phyloP scores from a whole-genome alignment of 768 basidiomycete species.

The Pleurotus citrinopileatus region DNA sequence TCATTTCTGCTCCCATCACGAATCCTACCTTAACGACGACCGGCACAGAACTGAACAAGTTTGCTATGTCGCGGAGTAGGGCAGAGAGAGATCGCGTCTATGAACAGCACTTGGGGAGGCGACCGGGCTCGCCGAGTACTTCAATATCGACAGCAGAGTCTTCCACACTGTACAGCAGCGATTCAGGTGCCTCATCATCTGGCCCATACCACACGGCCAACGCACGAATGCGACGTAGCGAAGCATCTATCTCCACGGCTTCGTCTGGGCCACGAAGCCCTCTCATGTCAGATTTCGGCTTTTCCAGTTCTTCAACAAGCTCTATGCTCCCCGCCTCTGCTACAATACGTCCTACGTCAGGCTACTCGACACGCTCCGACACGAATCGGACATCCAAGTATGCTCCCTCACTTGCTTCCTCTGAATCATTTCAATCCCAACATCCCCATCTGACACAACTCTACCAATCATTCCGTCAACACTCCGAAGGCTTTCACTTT shows the following conservation, averaged over 20 bases:
- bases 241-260: constrained; percentile 36
- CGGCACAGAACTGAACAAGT: constrained; percentile 72
- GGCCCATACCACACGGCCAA: constrained; percentile 20
- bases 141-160: constrained; percentile 57
- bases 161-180: constrained; percentile 56
- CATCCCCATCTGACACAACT: constrained; percentile 16
- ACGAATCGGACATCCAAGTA: constrained; percentile 59
- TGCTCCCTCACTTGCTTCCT: constrained; percentile 51
- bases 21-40: constrained; percentile 73
- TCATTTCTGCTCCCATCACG: constrained; percentile 80
- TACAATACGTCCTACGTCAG: constrained; percentile 48
- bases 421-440: constrained; percentile 53
- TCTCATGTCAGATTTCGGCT: constrained; percentile 51
- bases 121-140: constrained; percentile 48
- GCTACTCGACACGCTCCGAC: constrained; percentile 54
- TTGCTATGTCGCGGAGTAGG: constrained; percentile 46
- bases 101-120: constrained; percentile 31
- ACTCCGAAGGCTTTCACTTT: constrained; percentile 58
- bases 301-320: constrained; percentile 19
- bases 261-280: constrained; percentile 48
- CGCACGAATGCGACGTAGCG: constrained; percentile 47
- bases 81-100: constrained; percentile 56
- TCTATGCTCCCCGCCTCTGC: constrained; percentile 22
- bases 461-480: neutral
- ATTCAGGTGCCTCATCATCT: constrained; percentile 37